Base-by-base conservation (phyloP, 805 yeast species). In the Nakazawaea ernobii region DNA sequence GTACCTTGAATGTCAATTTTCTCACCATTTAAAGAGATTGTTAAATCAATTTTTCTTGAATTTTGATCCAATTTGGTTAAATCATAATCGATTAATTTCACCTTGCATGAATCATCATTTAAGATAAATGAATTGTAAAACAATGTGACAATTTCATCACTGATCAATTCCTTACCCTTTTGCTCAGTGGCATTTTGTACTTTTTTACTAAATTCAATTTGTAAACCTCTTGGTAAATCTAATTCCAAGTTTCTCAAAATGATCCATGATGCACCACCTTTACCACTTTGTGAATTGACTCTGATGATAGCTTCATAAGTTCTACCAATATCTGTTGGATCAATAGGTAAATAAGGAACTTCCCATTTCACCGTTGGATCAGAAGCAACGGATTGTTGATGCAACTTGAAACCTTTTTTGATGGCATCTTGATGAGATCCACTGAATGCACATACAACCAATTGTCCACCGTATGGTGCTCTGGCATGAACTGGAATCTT, bases 341-440 rank as follows among this genome's bases (percentile, higher is more conserved):
- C 95, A 59, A 87, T 73, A 28, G 95, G 95, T 55, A 86, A 73
- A 67, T 86, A 86, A 15, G 95, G 95, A 49, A 86, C 71, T 56
- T 76, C 71, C 95, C 95, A 86, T 45, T 62, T 63, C 38, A 67
- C 67, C 24, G 66, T 59, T 45, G 69, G 67, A 11, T 63, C 62
- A 39, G 60, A 58, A 36, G 65, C 66, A 42, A 62, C 56, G 47
- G 68, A 66, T 53, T 71, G 66, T 48, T 69, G 67, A 55, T 78
- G 72, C 15, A 60, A 63, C 24, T 73, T 70, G 63, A 86, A 86
- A 14, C 95, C 95, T 69, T 86, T 86, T 66, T 86, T 86, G 64
- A 86, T 86, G 38, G 95, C 94, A 64, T 86, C 94, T 68, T 86
- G 94, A 63, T 86, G 94, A n/a, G 89, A 81, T 4, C 94, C 94